These are phyloP conservation scores for Globisporangium parvum DNA, from an alignment of 352 stramenopile species.

Conservation along the genomic window DNA sequence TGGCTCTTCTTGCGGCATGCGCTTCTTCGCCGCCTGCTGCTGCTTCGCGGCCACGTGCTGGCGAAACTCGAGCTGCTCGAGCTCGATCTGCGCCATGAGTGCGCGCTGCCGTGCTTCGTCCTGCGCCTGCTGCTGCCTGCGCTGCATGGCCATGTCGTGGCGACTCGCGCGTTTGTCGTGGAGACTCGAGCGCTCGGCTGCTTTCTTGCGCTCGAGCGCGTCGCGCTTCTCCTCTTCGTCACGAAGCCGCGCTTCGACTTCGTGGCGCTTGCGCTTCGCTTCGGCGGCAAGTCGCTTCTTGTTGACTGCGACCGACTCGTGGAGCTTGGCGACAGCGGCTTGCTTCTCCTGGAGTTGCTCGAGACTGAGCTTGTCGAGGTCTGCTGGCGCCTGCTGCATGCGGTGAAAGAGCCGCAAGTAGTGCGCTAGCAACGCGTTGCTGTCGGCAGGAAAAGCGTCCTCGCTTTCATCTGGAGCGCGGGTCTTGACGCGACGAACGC, in stretches of 20 bases:
- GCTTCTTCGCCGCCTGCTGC: constrained; percentile 9
- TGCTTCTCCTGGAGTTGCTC: constrained; percentile 29
- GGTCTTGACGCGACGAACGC: background rate
- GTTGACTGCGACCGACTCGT: constrained; percentile 28
- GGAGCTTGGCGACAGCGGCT: constrained; percentile 18
- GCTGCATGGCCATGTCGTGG: constrained; percentile 7
- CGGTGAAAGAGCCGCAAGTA: constrained; percentile 32
- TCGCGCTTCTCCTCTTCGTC: constrained; percentile 16
- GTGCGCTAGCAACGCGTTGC: constrained; percentile 12
- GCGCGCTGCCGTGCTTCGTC: constrained; percentile 18
- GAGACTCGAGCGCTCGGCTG: constrained; percentile 10
- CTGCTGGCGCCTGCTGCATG: constrained; percentile 25
- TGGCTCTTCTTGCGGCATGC: constrained; percentile 3
- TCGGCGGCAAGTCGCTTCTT: constrained; percentile 12
- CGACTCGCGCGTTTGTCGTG: constrained; percentile 9
- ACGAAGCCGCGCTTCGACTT: constrained; percentile 10
- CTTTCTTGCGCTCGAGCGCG: constrained; percentile 20
- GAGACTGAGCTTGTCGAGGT: constrained; percentile 30
- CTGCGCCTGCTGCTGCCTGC: constrained; percentile 11
- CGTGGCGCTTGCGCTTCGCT: constrained; percentile 13
- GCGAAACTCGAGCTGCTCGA: constrained; percentile 6
- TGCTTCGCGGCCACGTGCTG: constrained; percentile 17
- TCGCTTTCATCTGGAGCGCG: background rate
- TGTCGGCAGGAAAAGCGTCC: background rate
- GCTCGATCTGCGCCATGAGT: constrained; percentile 13